A percentile compares a stretch with the other conserved stretches of the same genome.
phyloP scores from a whole-genome alignment of 2,329 filamentous ascomycete species.

The Neodidymelliopsis sp. region DNA sequence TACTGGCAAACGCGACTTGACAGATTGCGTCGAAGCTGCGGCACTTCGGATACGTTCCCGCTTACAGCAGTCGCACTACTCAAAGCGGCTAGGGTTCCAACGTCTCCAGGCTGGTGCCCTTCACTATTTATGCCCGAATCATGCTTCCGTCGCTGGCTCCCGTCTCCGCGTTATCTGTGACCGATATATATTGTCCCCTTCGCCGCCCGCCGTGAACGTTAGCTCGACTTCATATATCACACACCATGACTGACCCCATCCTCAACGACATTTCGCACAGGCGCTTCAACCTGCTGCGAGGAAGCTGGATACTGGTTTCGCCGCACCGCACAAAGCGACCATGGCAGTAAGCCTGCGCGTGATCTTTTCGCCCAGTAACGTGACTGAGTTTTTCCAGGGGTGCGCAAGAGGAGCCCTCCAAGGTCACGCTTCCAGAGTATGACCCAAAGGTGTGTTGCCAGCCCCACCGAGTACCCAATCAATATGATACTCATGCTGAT shows the following conservation, averaged over 20 bases:
- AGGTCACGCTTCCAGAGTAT: constrained; percentile 71
- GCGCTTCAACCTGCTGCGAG: constrained; percentile 89
- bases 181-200: constrained; percentile 11
- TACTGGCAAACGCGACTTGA: no score
- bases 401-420: constrained; percentile 56
- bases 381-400: constrained; percentile 47
- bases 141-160: constrained; percentile 26
- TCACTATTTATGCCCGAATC: constrained; percentile 35
- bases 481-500: constrained; percentile 26
- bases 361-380: not conserved
- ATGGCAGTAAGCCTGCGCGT: constrained; percentile 79
- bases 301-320: constrained; percentile 92
- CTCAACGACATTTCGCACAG: constrained; percentile 94
- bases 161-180: constrained; percentile 18
- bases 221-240: not conserved
- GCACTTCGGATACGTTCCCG: constrained; percentile 26
- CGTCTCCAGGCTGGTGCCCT: constrained; percentile 33
- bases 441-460: constrained; percentile 65
- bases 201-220: constrained; percentile 7
- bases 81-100: constrained; percentile 32
- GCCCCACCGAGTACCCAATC: constrained; percentile 3
- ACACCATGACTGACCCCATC: constrained; percentile 56
- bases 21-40: constrained; percentile 46
- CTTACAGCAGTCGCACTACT: constrained; percentile 28
- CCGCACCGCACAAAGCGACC: constrained; percentile 96